Percentiles rank a stretch among this genome's conserved stretches.
These are phyloP conservation scores for Gonapodya prolifera DNA, from an alignment of 192 early-diverging fungal species.

Conservation along the genomic window DNA sequence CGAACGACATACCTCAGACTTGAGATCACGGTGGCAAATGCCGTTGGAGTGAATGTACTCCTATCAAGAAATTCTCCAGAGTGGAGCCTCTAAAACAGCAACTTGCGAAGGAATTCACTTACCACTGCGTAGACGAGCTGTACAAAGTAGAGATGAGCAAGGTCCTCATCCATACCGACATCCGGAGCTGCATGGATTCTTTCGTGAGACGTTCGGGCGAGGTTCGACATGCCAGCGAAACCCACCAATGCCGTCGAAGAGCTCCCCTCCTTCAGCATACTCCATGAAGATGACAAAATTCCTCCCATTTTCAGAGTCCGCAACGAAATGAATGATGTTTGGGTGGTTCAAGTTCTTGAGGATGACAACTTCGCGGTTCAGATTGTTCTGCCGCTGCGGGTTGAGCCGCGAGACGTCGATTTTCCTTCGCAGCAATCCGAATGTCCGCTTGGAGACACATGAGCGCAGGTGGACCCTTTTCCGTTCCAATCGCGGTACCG, in stretches of 20 bases:
- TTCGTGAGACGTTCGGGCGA: neutral
- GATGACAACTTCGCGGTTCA: conserved; percentile 42
- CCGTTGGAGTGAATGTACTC: conserved; percentile 35
- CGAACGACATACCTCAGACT: conserved; percentile 42
- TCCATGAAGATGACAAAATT: conserved; percentile 49
- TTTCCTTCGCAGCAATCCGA: conserved; percentile 38
- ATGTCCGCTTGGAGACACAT: neutral
- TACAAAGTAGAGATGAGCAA: conserved; percentile 59
- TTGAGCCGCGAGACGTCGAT: conserved; percentile 25
- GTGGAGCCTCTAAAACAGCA: too few relatives aligned
- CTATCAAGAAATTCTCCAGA: too few relatives aligned
- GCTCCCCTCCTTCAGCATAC: conserved; percentile 51
- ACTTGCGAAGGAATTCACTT: conserved; percentile 7
- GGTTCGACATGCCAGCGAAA: neutral
- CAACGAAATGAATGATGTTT: conserved; percentile 42
- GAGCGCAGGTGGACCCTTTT: neutral
- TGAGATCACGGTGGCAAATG: conserved; percentile 58
- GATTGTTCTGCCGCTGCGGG: conserved; percentile 10
- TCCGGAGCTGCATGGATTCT: conserved; percentile 31
- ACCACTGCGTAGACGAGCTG: conserved; percentile 58
- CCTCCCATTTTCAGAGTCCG: conserved; percentile 30
- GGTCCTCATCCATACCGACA: conserved; percentile 52
- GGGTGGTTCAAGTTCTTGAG: conserved; percentile 31
- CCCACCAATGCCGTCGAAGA: conserved; percentile 59
- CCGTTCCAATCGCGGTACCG: neutral